Base-by-base conservation (phyloP, 1,284 basidiomycete species). In the Rhodotorula sp. region DNA sequence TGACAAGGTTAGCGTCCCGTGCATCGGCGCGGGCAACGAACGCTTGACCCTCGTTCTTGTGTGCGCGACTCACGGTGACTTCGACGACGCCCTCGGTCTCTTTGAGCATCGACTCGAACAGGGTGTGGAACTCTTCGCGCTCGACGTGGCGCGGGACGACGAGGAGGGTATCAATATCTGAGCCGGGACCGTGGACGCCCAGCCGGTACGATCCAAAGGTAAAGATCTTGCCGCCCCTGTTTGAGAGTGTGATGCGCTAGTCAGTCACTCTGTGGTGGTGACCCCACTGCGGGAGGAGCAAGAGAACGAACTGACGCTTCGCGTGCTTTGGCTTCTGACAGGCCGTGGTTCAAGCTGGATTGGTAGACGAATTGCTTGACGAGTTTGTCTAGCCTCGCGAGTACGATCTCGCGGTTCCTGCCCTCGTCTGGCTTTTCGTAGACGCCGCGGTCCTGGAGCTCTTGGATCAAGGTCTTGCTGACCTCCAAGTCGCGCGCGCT, bases 81-180 rank as follows among this genome's bases (percentile, higher is more conserved):
- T 98, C 94, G 6, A 89, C 87, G 28, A 89, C 91, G 43, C 93
- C 95, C 60, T 95, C 92, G 77, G 90, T 83, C 58, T 90, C 89
- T 78, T 88, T 88, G 68, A 99, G 84, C 90, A 98, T 93, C 48
- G 87, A 85, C 80, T 94, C 92, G 78, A 99, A 97, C 50, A 90
- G 86, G 0, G 90, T 88, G 79, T 98, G 98, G 83, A 99, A 99
- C 83, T 99, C 93, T 78, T 97, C 94, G 74, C 93, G 86, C 73
- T 90, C 90, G 67, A 99, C 90, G 81, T 98, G 93, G 81, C 94
- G 93, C 8, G 95, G 95, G 45, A 97, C 97, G 43, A 99, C 95
- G 80, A 94, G 94, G 49, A 99, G 85, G n/a, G 95, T 98, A 84
- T 99, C 95, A 80, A 99, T 98, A 87, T 99, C 95, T 59, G 90